Percentiles rank a stretch among this genome's conserved stretches.
Conservation (phyloP, 2,329 filamentous ascomycete species). For the Alternaria sp. region DNA sequence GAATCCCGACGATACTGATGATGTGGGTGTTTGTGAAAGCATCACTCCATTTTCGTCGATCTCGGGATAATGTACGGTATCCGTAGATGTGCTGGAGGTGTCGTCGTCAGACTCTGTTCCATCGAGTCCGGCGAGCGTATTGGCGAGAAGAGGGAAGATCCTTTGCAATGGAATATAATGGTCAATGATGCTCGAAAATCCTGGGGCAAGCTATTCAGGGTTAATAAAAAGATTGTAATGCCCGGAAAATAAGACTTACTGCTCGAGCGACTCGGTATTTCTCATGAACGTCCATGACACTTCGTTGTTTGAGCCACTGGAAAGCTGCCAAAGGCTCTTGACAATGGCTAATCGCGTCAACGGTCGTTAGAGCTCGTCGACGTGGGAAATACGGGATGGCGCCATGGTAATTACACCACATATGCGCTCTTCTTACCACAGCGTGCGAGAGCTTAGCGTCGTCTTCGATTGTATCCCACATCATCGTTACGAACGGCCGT, state of each 20-base stretch:
- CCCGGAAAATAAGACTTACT: constrained; percentile 26
- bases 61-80: constrained; percentile 46
- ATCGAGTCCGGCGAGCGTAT: constrained; percentile 41
- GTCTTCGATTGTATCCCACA: constrained; percentile 52
- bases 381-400: constrained; percentile 43
- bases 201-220: constrained; percentile 36
- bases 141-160: constrained; percentile 39
- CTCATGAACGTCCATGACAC: constrained; percentile 50
- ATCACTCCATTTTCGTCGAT: constrained; percentile 44
- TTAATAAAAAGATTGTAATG: not conserved
- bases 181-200: constrained; percentile 43
- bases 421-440: constrained; percentile 47
- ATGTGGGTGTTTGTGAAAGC: constrained; percentile 27
- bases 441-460: constrained; percentile 47
- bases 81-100: constrained; percentile 41
- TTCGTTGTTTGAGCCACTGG: constrained; percentile 50
- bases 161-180: constrained; percentile 42
- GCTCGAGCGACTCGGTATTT: constrained; percentile 42
- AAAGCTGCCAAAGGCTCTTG: constrained; percentile 50
- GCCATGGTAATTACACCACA: constrained; percentile 52
- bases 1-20: constrained; percentile 29
- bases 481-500: constrained; percentile 49
- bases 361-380: constrained; percentile 36
- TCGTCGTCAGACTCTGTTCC: constrained; percentile 35
- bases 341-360: constrained; percentile 35